Percentiles rank a stretch among this genome's conserved stretches.
Evolutionary conservation across 164 flowering plant genomes (phyloP).

Genomic region (Vitis vinifera): ASM3070453v1 NC_081805.1:3735501-3736000

Average conservation of each 20-base stretch:
- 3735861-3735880: background rate
- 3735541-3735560: background rate
- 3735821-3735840: no score
- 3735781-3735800: no score
- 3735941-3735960: background rate
- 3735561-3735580: background rate
- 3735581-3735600: no score
- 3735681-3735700: no score
- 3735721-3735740: no score
- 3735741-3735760: no score
- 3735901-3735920: background rate
- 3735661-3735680: no score
- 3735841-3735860: background rate
- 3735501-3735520: background rate
- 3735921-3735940: background rate
- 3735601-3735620: background rate
- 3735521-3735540: background rate
- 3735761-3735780: no score
- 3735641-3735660: no score
- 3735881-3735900: background rate
- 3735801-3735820: no score
- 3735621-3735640: background rate
- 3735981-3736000: background rate
- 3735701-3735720: no score
- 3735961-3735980: background rate